Evolutionary conservation across 345 rosid species (phyloP), one percentile per base, ranked within the genome.

Genomic region (Microthlaspi erraticum): DNA sequence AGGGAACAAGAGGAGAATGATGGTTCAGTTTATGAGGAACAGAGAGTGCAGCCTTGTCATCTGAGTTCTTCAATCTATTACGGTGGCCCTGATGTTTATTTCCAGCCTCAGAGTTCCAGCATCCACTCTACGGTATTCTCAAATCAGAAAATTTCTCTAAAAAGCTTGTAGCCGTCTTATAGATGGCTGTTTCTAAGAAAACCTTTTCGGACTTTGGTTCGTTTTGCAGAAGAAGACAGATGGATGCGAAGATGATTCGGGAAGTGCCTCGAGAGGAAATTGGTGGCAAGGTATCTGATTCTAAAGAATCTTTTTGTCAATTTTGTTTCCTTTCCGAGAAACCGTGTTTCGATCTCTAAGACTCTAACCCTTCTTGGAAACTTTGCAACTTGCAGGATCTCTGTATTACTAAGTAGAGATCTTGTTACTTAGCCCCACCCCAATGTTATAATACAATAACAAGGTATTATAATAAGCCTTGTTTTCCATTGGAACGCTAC

Each of bases 231-330:
- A 70, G 49, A 86, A 83, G 81, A 85, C 82, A 66, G 96, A 90
- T 8, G 81, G 83, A 8, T 78, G 81, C 6, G 93, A 85, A 77
- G 98, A 93, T 78, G 97, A 93, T 52, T 64, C 93, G 0, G 97
- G 85, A 60, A 79, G 80, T 66, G 97, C 95, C 57, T 85, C 91
- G 9, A 88, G 97, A 75, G 98, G 97, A 72, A 88, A 93, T 55
- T 93, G 98, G 98, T 93, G 98, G 98, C 84, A 90, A 84, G 98
- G 98, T 88, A 83, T 74, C 73, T 1, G 41, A 41, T 8, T 34
- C 46, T 7, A 23, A n/a, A 23, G 26, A 23, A 23, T 23, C 26
- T 32, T 3, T 31, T 48, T 51, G 13, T 72, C 65, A 29, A 29
- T 45, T 16, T 37, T 54, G 46, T 54, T 17, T n/a, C 0, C 8